phyloP scores from a whole-genome alignment of 345 rosid genomes.

The Bruguiera parviflora region DNA sequence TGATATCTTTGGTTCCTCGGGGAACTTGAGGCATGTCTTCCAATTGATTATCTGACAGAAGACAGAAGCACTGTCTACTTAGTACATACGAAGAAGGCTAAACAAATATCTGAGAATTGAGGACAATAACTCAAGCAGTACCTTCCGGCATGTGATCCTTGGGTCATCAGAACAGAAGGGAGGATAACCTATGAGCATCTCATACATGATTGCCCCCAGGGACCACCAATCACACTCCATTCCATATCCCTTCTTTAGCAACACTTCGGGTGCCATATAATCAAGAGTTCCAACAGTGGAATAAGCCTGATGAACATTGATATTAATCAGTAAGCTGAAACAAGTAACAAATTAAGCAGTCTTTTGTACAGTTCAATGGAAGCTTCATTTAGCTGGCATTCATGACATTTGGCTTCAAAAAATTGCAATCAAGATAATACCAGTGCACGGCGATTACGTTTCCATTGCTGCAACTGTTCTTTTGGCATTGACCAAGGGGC shows the following conservation, averaged over 20 bases:
- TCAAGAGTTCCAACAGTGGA: conserved; percentile 99
- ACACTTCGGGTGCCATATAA: conserved; percentile 98
- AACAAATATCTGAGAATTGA: neutral
- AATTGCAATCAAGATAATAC: conserved; percentile 36
- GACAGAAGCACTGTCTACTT: conserved; percentile 20
- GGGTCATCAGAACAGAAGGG: conserved; percentile 98
- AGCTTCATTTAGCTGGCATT: no score
- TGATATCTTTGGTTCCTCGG: conserved; percentile 86
- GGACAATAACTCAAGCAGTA: conserved; percentile 28
- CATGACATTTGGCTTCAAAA: no score
- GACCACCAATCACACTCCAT: conserved; percentile 99
- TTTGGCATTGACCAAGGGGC: conserved; percentile 84
- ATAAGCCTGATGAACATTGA: conserved; percentile 60
- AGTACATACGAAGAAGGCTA: conserved; percentile 19
- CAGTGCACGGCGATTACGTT: conserved; percentile 93
- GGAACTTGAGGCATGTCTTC: conserved; percentile 92
- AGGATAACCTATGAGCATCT: conserved; percentile 96
- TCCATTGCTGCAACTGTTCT: conserved; percentile 77
- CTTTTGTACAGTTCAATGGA: neutral
- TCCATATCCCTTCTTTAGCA: conserved; percentile 94
- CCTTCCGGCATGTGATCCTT: conserved; percentile 95
- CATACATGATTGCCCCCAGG: conserved; percentile 93
- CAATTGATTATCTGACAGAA: conserved; percentile 74
- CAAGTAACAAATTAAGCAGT: conserved; percentile 1
- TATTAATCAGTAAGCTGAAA: conserved; percentile 10